These are phyloP conservation scores for Tripterygium wilfordii DNA, from an alignment of 177 flowering plant species.

Conservation along the genomic window DNA sequence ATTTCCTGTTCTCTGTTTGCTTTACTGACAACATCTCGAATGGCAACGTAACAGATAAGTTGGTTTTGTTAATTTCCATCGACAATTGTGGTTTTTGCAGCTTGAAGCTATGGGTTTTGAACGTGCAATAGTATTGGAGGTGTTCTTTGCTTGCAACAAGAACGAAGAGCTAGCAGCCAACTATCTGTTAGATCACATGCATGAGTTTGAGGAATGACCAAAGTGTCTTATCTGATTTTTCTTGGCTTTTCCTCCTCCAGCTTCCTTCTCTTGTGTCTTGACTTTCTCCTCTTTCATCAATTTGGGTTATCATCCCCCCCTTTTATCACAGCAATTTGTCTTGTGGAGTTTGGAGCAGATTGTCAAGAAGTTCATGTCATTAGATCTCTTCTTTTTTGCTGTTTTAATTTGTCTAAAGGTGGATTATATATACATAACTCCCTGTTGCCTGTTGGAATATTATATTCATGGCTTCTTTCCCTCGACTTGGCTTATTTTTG, in stretches of 20 bases:
- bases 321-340: no score
- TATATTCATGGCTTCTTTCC: no score
- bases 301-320: no score
- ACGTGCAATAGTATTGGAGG: constrained; percentile 46
- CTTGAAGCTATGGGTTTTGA: constrained; percentile 67
- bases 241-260: no score
- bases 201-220: constrained; percentile 50
- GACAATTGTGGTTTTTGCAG: constrained; percentile 18
- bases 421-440: no score
- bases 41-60: neutral
- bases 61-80: neutral
- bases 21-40: neutral
- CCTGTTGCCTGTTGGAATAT: no score
- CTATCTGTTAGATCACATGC: constrained; percentile 51
- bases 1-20: neutral
- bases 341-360: no score
- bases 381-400: no score
- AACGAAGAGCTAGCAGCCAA: constrained; percentile 65
- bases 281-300: neutral
- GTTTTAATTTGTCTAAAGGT: no score
- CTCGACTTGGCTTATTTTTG: no score
- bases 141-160: constrained; percentile 59
- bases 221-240: no score
- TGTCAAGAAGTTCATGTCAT: no score
- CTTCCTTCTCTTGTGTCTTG: neutral